phyloP scores from a whole-genome alignment of 1,139 yeast species.

The Suhomyces panamericanus region DNA sequence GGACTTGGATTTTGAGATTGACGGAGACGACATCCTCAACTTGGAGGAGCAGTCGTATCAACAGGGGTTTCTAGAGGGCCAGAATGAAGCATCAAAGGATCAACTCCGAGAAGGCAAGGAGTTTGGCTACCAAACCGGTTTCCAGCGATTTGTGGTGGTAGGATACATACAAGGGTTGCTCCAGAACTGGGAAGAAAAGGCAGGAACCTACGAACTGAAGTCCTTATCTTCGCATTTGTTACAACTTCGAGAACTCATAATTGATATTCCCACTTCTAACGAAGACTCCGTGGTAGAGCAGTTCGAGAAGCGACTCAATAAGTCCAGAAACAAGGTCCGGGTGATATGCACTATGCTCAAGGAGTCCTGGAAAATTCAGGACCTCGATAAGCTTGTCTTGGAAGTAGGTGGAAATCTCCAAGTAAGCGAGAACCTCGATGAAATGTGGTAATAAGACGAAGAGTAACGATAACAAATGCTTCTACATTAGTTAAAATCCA shows the following conservation, averaged over 20 bases:
- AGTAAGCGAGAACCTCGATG: conserved; percentile 42
- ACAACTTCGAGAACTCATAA: conserved; percentile 29
- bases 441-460: conserved; percentile 41
- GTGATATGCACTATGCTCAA: conserved; percentile 40
- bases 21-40: conserved; percentile 51
- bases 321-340: conserved; percentile 55
- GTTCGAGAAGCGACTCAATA: conserved; percentile 44
- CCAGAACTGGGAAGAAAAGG: conserved; percentile 33
- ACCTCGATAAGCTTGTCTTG: conserved; percentile 35
- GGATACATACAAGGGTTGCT: conserved; percentile 65
- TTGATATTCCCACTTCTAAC: conserved; percentile 28
- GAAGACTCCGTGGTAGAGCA: conserved; percentile 50
- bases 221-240: conserved; percentile 29
- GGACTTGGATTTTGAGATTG: conserved; percentile 22
- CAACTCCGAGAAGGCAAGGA: conserved; percentile 69
- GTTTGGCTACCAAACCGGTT: conserved; percentile 78
- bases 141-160: conserved; percentile 61
- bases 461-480: too few relatives aligned
- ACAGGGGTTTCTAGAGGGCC: conserved; percentile 64
- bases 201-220: conserved; percentile 19
- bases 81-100: conserved; percentile 38
- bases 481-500: too few relatives aligned
- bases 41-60: conserved; percentile 58
- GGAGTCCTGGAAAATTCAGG: conserved; percentile 34
- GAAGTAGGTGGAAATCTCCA: conserved; percentile 43